Evolutionary conservation across 1,284 basidiomycete genomes (phyloP), one percentile per base, ranked within the genome.

Genomic region (Cryptococcus floricola): DNA sequence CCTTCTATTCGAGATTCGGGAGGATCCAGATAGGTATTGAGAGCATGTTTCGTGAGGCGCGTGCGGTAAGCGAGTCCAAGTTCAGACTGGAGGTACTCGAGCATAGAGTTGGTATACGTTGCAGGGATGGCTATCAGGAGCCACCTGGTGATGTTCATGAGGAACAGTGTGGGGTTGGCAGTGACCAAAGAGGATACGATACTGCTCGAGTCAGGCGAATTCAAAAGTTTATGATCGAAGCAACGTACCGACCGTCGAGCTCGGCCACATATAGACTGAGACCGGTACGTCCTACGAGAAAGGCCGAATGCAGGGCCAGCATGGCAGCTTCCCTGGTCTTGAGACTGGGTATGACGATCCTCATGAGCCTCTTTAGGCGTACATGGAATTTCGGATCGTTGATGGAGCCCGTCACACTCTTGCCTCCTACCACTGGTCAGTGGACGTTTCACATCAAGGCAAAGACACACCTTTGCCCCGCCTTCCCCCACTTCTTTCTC

Each of bases 121-220:
- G 92, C 91, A 0, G 92, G 92, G 52, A 97, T 85, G n/a, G 94
- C 94, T 39, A 98, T 87, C 14, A 90, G 79, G 48, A 97, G 82
- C 95, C 95, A 98, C 56, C 86, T 84, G 23, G 87, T 78, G 58
- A 98, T 91, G 62, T 96, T 91, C 58, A 83, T 78, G 52, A 94
- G 81, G 79, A 98, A 97, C 52, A 87, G 81, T 12, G 82, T 69
- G 6, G 90, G 86, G 16, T 89, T 85, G 9, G 89, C 89, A 48
- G 92, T 86, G n/a, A 98, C 95, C 8, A 98, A 83, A 18, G 91
- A 91, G 2, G 92, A 91, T 0, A 98, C 95, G 65, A 98, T 95
- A 67, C 90, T 92, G 65, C 37, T 10, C 16, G 5, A 7, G 27
- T 51, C 50, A 12, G n/a, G 25, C 0, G 5, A 23, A 44, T 50